Conservation (phyloP, 345 rosid species). For the Orychophragmus violaceus region DNA sequence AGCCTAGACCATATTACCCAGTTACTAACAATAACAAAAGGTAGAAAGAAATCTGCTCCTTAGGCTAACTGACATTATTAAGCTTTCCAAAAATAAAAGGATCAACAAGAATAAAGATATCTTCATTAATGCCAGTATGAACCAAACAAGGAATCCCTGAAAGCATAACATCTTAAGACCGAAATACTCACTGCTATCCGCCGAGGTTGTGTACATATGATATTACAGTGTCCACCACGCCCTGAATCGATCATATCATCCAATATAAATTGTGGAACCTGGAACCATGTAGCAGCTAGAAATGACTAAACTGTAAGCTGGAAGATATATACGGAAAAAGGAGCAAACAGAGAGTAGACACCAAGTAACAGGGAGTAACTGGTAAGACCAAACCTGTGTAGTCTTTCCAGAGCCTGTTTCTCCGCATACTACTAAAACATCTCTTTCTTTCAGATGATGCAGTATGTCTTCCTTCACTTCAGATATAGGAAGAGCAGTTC, state of each 20-base stretch:
- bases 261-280: conserved; percentile 94
- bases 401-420: conserved; percentile 99
- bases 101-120: not conserved
- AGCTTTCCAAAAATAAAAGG: not conserved
- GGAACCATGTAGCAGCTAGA: conserved; percentile 19
- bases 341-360: not conserved
- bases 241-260: conserved; percentile 92
- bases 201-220: conserved; percentile 94
- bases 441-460: conserved; percentile 58
- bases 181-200: conserved; percentile 68
- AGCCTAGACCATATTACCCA: conserved; percentile 51
- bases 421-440: conserved; percentile 84
- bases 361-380: not conserved
- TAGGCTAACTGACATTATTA: not conserved
- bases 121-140: not conserved
- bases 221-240: conserved; percentile 70
- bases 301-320: conserved; percentile 11
- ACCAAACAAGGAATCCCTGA: not conserved
- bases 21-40: conserved; percentile 9
- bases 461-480: conserved; percentile 60
- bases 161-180: conserved; percentile 2
- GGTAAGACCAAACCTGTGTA: conserved; percentile 55
- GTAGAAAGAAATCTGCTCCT: not conserved
- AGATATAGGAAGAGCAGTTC: conserved; percentile 74
- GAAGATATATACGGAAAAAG: not conserved